These are phyloP conservation scores for Phialocephala subalpina DNA, from an alignment of 2,329 filamentous ascomycete species.

Conservation along the genomic window DNA sequence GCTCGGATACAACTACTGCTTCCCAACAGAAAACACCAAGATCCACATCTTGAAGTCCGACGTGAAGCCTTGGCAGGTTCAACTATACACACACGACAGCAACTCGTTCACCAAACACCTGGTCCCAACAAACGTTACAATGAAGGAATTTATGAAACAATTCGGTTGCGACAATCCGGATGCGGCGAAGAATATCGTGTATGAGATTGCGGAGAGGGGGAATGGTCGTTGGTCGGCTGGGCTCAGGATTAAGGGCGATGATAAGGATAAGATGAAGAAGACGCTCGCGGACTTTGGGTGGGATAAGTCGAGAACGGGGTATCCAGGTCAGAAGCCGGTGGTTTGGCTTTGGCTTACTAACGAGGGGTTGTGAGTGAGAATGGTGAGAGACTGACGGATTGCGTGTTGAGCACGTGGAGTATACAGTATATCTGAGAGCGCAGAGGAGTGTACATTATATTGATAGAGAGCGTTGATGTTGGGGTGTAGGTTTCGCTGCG, in stretches of 20 bases:
- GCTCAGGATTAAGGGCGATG: slow-evolving; percentile 56
- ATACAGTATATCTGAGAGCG: not conserved
- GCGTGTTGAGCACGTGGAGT: not conserved
- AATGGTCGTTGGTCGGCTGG: slow-evolving; percentile 68
- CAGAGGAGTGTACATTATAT: not conserved
- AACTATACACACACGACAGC: slow-evolving; percentile 49
- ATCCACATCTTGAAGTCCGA: slow-evolving; percentile 63
- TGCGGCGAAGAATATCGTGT: slow-evolving; percentile 62
- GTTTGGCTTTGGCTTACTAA: slow-evolving; percentile 69
- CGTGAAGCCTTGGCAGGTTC: slow-evolving; percentile 58
- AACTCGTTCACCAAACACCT: slow-evolving; percentile 56
- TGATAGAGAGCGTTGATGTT: not conserved
- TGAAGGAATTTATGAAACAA: slow-evolving; percentile 64
- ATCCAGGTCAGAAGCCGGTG: slow-evolving; percentile 57
- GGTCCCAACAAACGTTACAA: slow-evolving; percentile 59
- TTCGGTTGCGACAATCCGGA: slow-evolving; percentile 63
- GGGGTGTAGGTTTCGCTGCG: not conserved
- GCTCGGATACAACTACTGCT: slow-evolving; percentile 70
- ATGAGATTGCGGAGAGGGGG: slow-evolving; percentile 62
- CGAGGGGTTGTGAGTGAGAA: slow-evolving; percentile 35
- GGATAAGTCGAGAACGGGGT: slow-evolving; percentile 59
- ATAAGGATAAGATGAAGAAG: slow-evolving; percentile 56
- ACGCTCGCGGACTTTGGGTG: slow-evolving; percentile 66
- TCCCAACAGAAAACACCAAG: slow-evolving; percentile 64
- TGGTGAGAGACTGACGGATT: not conserved